Base-by-base conservation (phyloP, 768 basidiomycete genomes). In the Boletus bicolor region DNA sequence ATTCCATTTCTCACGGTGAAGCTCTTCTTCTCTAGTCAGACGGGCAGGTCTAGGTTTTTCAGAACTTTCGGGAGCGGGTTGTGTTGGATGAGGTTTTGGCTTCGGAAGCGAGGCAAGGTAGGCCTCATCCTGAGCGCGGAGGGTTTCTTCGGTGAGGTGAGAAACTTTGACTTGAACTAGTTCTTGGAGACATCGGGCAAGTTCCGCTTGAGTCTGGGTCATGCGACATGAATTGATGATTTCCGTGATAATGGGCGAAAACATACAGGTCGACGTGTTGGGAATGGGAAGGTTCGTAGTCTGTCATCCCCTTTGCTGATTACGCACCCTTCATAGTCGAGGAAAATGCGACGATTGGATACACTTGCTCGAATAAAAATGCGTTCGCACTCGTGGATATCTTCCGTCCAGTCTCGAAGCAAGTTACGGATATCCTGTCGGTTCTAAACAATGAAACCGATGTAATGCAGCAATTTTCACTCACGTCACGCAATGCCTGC, bases 311-410 rank as follows among this genome's bases (percentile, higher is more conserved):
- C 81, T 75, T 92, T 94, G 30, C 74, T 67, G 49, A 98, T 82
- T 4, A 86, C 73, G 1, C 89, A 86, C 4, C 80, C 88, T 14
- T 94, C 92, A 63, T 93, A 95, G 51, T 93, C 94, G 54, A 92
- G 77, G 72, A 99, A 98, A 53, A 91, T 94, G 50, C 85, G 83
- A 52, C 89, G 82, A 68, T 97, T 97, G 1, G 89, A 85, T 17
- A 82, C 86, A 71, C 85, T 95, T 37, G 94, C 93, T 17, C 97
- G 83, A 42, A 99, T 85, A 78, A 91, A 99, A 47, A 99, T 90
- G 48, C 88, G 77, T 68, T 98, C 94, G 60, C 92, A 93, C n/a
- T 77, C 78, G 12, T 83, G 68, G 19, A 99, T 83, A 24, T 98
- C 92, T 30, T 95, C 91, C 10, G 78, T 78, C 97, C 97, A 99